phyloP scores from a whole-genome alignment of 1,284 basidiomycete species.

The Puccinia horiana region DNA sequence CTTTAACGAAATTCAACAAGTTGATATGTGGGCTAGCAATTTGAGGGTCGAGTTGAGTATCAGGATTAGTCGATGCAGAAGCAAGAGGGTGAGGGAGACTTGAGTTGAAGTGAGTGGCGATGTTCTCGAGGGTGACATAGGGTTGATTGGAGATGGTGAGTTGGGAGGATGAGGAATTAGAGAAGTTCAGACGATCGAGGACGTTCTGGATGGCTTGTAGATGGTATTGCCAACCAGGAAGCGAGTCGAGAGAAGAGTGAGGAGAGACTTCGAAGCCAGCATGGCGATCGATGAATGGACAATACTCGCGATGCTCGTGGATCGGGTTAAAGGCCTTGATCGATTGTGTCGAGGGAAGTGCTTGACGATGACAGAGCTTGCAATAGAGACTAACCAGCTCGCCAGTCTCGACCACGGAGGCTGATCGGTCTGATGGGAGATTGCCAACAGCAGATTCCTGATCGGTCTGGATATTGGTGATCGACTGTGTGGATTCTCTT shows the following conservation, averaged over 20 bases:
- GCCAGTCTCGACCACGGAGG: not conserved
- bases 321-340: slow-evolving; percentile 14
- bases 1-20: slow-evolving; percentile 18
- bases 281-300: slow-evolving; percentile 28
- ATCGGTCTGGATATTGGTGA: not conserved
- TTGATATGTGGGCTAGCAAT: slow-evolving; percentile 3
- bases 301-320: slow-evolving; percentile 40
- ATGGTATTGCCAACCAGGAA: not conserved
- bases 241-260: not conserved
- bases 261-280: slow-evolving; percentile 9
- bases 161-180: not conserved
- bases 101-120: not conserved
- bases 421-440: not conserved
- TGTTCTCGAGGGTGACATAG: slow-evolving; percentile 12
- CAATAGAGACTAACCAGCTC: slow-evolving; percentile 18
- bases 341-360: not conserved
- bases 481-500: not conserved
- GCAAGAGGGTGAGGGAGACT: not conserved
- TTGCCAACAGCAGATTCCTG: not conserved
- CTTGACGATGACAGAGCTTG: slow-evolving; percentile 31
- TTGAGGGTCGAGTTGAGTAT: not conserved
- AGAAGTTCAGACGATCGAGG: slow-evolving; percentile 14
- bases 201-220: slow-evolving; percentile 8
- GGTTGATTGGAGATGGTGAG: not conserved
- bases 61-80: not conserved